Percentiles rank a stretch among this genome's conserved stretches.
These are phyloP conservation scores for Xylaria sp. DNA, from an alignment of 2,329 filamentous ascomycete genomes.

Conservation along the genomic window DNA sequence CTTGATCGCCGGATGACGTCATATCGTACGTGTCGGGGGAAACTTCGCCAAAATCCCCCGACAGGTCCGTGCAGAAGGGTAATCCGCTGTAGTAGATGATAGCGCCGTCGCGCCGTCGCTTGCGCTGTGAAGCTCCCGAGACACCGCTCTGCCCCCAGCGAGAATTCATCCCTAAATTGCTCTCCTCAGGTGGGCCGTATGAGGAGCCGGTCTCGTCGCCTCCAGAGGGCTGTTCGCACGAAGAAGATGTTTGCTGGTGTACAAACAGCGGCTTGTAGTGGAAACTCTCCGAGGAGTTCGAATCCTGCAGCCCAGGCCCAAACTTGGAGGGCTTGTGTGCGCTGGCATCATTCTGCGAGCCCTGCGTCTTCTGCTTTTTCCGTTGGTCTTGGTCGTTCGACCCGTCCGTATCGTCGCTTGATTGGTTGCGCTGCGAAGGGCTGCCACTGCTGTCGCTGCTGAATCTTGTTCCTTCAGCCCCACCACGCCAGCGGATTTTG, in stretches of 20 bases:
- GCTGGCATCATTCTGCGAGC: conserved; percentile 41
- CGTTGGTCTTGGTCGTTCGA: conserved; percentile 45
- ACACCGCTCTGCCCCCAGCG: conserved; percentile 46
- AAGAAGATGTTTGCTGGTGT: conserved; percentile 47
- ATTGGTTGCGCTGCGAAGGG: conserved; percentile 50
- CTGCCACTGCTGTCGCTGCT: conserved; percentile 65
- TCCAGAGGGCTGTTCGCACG: conserved; percentile 50
- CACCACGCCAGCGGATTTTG: conserved; percentile 80
- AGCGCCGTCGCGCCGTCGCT: conserved; percentile 67
- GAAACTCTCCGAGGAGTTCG: conserved; percentile 51
- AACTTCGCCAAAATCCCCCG: conserved; percentile 61
- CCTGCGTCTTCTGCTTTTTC: conserved; percentile 50
- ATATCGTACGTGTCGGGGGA: conserved; percentile 51
- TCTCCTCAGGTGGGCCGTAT: conserved; percentile 50
- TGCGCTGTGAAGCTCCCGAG: conserved; percentile 49
- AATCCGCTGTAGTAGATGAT: conserved; percentile 85
- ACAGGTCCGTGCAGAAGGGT: conserved; percentile 79
- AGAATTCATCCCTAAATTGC: conserved; percentile 50
- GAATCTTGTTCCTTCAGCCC: conserved; percentile 63
- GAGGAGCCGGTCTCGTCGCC: conserved; percentile 54
- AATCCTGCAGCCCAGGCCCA: conserved; percentile 39
- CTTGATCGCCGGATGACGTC: conserved; percentile 46
- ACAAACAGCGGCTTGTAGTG: conserved; percentile 68
- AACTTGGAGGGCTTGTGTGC: conserved; percentile 45
- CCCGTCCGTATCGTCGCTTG: conserved; percentile 52